A percentile compares a stretch with the other conserved stretches of the same genome.
phyloP scores from a whole-genome alignment of 208 protist species.

The Trichomonas vaginalis region DNA sequence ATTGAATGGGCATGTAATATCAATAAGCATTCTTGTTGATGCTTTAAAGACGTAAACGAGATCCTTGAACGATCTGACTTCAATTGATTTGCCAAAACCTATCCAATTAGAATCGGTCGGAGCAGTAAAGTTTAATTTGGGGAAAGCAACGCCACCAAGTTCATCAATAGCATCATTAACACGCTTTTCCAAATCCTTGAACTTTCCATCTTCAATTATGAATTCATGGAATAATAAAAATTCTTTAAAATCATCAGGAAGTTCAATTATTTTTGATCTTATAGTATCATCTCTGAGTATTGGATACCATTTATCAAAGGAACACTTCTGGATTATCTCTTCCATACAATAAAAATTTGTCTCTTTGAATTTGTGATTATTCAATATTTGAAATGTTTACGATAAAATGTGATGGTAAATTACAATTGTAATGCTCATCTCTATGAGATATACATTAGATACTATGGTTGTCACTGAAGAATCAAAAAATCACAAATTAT shows the following conservation, averaged over 20 bases:
- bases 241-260: neutral
- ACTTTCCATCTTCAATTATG: neutral
- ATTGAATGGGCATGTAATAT: neutral
- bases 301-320: neutral
- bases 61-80: neutral
- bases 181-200: neutral
- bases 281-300: neutral
- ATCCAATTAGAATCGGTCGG: slow-evolving; percentile 2
- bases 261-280: neutral
- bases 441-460: no score
- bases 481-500: no score
- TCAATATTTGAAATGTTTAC: no score
- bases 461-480: no score
- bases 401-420: no score
- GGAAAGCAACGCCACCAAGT: neutral
- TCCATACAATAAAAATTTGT: neutral
- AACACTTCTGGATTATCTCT: neutral
- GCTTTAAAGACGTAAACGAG: neutral
- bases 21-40: neutral
- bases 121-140: neutral
- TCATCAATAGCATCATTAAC: neutral
- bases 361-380: neutral
- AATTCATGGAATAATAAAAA: neutral
- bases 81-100: neutral
- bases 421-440: no score